A percentile compares a stretch with the other conserved stretches of the same genome.
Conservation (phyloP, 2,329 filamentous ascomycete species). For the Colletotrichum viniferum region DNA sequence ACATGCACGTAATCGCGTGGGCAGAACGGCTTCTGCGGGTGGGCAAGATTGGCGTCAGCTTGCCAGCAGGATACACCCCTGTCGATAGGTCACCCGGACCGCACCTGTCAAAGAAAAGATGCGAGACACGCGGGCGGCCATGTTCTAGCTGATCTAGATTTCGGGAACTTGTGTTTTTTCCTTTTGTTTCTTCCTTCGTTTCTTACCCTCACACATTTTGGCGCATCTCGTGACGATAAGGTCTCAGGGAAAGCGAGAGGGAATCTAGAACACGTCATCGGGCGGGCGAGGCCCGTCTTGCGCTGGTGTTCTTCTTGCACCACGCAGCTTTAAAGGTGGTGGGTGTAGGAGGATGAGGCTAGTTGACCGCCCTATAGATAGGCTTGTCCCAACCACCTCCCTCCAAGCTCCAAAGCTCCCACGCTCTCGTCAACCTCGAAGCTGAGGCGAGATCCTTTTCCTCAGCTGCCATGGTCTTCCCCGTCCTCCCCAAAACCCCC, state of each 20-base stretch:
- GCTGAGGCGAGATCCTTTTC: neutral
- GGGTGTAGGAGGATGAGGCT: neutral
- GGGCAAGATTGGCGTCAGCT: neutral
- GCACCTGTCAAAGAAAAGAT: neutral
- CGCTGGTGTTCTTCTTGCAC: neutral
- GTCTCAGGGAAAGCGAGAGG: neutral
- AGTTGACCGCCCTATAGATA: neutral
- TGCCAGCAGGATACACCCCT: slow-evolving; percentile 3
- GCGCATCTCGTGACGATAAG: neutral
- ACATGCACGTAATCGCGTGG: neutral
- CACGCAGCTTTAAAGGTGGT: neutral
- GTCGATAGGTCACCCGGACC: neutral
- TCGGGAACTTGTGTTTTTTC: neutral
- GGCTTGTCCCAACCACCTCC: neutral
- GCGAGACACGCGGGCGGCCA: neutral
- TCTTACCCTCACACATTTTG: neutral
- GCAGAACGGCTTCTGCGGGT: neutral
- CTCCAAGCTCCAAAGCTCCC: neutral
- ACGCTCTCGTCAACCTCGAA: neutral
- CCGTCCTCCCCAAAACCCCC: slow-evolving; percentile 48
- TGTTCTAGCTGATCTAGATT: neutral
- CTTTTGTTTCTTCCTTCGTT: neutral
- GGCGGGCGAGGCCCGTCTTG: neutral
- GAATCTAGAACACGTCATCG: neutral
- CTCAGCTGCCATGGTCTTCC: slow-evolving; percentile 29